phyloP scores from a whole-genome alignment of 1,284 basidiomycete genomes.

The Anthracocystis panici-leucophaei region DNA sequence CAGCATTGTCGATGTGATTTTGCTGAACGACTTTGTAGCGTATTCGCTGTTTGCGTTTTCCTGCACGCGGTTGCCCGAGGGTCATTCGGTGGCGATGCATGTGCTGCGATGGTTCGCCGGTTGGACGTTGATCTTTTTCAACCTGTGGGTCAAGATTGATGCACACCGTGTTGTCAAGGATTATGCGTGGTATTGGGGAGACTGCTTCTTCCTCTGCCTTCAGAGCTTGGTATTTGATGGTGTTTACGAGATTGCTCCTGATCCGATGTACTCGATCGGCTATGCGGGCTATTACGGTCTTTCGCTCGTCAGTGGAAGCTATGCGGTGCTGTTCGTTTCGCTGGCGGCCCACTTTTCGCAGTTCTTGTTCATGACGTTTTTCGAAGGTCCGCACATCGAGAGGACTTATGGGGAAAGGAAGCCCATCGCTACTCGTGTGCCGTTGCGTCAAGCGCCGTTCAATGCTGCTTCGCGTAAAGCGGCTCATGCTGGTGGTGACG shows the following conservation, averaged over 20 bases:
- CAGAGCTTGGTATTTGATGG: conserved; percentile 93
- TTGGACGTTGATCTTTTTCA: conserved; percentile 87
- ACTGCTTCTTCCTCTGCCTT: conserved; percentile 85
- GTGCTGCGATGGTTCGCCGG: conserved; percentile 88
- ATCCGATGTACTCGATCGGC: conserved; percentile 92
- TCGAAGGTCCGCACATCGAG: conserved; percentile 89
- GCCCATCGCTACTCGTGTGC: conserved; percentile 45
- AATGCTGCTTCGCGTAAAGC: conserved; percentile 59
- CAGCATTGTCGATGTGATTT: conserved; percentile 91
- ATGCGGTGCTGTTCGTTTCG: conserved; percentile 90
- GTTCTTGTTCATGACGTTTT: conserved; percentile 94
- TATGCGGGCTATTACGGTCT: conserved; percentile 84
- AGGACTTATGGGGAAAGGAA: conserved; percentile 65
- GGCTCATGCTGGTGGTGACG: conserved; percentile 21
- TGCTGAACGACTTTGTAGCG: conserved; percentile 88
- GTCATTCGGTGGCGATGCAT: conserved; percentile 80
- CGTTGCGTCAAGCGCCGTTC: conserved; percentile 48
- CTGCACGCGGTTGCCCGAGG: conserved; percentile 81
- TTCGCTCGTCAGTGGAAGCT: conserved; percentile 87
- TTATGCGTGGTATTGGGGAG: conserved; percentile 90
- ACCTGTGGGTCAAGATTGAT: conserved; percentile 98
- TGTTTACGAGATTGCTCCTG: conserved; percentile 89
- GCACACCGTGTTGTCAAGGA: conserved; percentile 94
- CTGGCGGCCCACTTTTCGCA: conserved; percentile 92
- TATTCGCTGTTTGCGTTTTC: conserved; percentile 89